Conservation (phyloP, 2,329 filamentous ascomycete genomes). For the Beauveria rudraprayagi region DNA sequence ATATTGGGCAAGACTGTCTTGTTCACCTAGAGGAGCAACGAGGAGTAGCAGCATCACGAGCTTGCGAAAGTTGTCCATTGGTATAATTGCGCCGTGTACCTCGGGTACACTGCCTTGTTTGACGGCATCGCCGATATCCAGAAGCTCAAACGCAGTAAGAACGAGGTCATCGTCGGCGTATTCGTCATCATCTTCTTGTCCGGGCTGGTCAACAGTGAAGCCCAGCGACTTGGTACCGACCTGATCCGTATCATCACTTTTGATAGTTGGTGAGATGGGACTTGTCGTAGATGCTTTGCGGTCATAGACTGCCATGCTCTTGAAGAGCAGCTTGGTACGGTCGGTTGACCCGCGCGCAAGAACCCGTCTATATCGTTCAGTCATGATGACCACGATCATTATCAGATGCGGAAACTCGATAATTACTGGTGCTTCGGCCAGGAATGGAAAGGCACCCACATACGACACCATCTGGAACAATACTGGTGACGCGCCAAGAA, state of each 20-base stretch:
- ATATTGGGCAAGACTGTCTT: conserved; percentile 57
- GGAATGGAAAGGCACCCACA: conserved; percentile 65
- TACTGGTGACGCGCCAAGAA: conserved; percentile 57
- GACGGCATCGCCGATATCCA: conserved; percentile 56
- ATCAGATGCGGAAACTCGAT: conserved; percentile 62
- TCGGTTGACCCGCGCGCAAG: conserved; percentile 49
- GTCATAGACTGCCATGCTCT: conserved; percentile 65
- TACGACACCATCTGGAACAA: conserved; percentile 66
- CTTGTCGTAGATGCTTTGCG: conserved; percentile 37
- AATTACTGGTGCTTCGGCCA: conserved; percentile 61
- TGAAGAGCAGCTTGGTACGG: conserved; percentile 58
- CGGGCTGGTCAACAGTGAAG: conserved; percentile 39
- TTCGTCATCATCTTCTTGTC: conserved; percentile 29
- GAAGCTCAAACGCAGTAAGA: conserved; percentile 58
- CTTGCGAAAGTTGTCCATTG: conserved; percentile 63
- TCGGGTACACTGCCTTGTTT: conserved; percentile 41
- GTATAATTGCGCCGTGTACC: conserved; percentile 59
- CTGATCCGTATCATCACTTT: not conserved
- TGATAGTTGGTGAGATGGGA: not conserved
- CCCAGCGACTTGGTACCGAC: conserved; percentile 20
- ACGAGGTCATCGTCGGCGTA: conserved; percentile 55
- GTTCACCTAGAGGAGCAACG: conserved; percentile 54
- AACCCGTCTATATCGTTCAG: conserved; percentile 58
- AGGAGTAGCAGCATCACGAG: conserved; percentile 63
- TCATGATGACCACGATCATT: conserved; percentile 65